Base-by-base conservation (phyloP, 2,329 filamentous ascomycete genomes). In the Paecilomyces sp. region DNA sequence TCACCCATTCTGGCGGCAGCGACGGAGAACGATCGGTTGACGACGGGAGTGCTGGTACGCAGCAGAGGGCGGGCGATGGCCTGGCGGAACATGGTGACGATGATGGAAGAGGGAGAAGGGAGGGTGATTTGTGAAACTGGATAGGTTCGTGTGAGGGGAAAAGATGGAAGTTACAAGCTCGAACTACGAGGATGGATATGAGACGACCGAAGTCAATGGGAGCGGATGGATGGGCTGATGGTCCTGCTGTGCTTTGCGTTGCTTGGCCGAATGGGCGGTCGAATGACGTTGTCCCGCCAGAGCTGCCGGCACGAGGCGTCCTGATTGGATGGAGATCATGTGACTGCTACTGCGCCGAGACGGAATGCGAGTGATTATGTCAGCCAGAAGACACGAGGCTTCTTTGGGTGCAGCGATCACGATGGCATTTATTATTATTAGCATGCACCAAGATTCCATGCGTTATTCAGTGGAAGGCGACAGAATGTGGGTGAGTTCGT, bases 1-100 rank as follows among this genome's bases (percentile, higher is more conserved):
- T 83, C 88, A 62, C 74, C 78, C 85, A 91, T 89, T 65, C 74
- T 82, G 72, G 84, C 81, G 66, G 81, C 75, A 60, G 86, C 83
- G 65, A 82, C 85, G 63, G 86, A 82, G 79, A 91, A 88, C 67
- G 85, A 82, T 65, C 82, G 80, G 71, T 72, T 75, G 63, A 77
- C 70, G 63, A 79, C 68, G 63, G 78, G 70, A 68, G 81, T 76
- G 71, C 76, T 78, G 67, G 83, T 78, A 69, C 85, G 81, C 72
- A 82, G 80, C 69, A 80, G 76, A 68, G 80, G 77, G 76, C 84
- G 84, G 74, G 79, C 73, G 70, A 87, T 75, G 66, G 82, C 77
- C 73, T 87, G 57, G 31, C 57, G 60, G 58, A 63, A 63, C 59
- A 66, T 59, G 57, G 51, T 58, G 54, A 56, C 7, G n/a, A 54